A percentile compares a stretch with the other conserved stretches of the same genome.
Conservation (phyloP, 2,329 filamentous ascomycete species). For the Xylaria sp. region DNA sequence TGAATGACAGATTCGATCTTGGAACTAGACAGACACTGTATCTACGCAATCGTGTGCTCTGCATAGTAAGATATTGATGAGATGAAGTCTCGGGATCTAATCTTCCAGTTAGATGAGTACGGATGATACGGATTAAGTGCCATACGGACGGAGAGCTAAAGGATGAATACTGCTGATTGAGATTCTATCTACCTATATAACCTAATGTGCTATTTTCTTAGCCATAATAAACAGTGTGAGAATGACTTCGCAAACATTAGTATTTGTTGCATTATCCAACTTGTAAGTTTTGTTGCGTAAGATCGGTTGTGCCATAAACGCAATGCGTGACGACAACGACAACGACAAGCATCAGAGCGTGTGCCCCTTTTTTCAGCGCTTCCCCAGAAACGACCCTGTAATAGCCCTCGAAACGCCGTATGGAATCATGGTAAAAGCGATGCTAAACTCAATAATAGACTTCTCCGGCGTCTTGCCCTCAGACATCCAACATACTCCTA, state of each 20-base stretch:
- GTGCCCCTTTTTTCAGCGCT: no score
- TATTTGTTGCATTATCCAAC: neutral
- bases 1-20: no score
- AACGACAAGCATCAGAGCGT: neutral
- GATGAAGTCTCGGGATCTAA: no score
- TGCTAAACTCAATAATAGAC: neutral
- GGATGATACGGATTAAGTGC: no score
- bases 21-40: no score
- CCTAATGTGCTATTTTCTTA: neutral
- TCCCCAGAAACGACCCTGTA: no score
- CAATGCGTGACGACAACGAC: neutral
- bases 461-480: conserved; percentile 9
- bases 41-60: no score
- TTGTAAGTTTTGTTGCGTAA: neutral
- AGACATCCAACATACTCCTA: conserved; percentile 55
- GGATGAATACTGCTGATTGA: no score
- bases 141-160: no score
- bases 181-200: neutral
- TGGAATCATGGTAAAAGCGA: conserved; percentile 2
- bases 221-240: neutral
- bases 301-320: neutral
- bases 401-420: conserved; percentile 10
- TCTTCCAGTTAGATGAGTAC: no score
- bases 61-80: no score
- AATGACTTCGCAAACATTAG: neutral